These are phyloP conservation scores for Aspergillus taichungensis DNA, from an alignment of 495 filamentous ascomycete species.

Conservation along the genomic window DNA sequence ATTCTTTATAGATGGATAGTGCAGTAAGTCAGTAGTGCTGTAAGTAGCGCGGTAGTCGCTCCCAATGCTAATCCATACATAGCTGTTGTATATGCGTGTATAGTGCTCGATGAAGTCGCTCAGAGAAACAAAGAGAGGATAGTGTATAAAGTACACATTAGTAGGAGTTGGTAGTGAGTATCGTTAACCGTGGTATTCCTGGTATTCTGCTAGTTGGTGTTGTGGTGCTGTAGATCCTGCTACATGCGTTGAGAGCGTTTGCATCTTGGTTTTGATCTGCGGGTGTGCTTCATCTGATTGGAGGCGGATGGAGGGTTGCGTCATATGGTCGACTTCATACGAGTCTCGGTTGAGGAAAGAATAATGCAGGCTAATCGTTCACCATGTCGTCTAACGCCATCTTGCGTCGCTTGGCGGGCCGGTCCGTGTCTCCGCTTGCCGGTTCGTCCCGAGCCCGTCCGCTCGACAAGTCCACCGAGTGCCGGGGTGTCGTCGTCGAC, in stretches of 20 bases:
- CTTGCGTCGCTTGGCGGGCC: conserved; percentile 65
- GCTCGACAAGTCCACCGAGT: conserved; percentile 12
- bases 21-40: no score
- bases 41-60: no score
- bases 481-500: conserved; percentile 13
- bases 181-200: no score
- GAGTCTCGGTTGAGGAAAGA: no score
- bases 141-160: no score
- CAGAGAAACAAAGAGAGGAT: no score
- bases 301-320: background rate
- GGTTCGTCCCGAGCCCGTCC: conserved; percentile 9
- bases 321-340: no score
- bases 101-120: no score
- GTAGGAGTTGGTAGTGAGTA: no score
- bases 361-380: conserved; percentile 21
- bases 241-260: conserved; percentile 14
- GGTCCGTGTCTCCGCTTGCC: conserved; percentile 16
- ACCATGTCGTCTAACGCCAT: conserved; percentile 47
- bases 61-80: no score
- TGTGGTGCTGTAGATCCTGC: conserved; percentile 29
- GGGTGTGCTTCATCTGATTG: background rate
- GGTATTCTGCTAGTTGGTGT: conserved; percentile 2
- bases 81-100: no score
- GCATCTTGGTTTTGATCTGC: background rate
- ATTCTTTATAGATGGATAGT: no score